Percentiles rank a stretch among this genome's conserved stretches.
These are phyloP conservation scores for Apiotrichum sp. DNA, from an alignment of 1,284 basidiomycete species.

Conservation along the genomic window DNA sequence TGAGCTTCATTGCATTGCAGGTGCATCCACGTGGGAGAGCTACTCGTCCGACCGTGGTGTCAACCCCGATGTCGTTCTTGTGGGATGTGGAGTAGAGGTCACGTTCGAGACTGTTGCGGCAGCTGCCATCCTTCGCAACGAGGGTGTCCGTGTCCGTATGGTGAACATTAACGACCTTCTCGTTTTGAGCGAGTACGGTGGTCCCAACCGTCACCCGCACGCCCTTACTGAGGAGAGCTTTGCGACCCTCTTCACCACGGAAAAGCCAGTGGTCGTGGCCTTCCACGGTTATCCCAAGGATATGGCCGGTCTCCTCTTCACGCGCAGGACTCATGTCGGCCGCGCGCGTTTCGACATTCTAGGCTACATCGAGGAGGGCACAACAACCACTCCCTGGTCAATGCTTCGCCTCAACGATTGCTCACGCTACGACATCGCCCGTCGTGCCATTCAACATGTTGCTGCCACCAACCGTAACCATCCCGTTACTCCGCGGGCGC, in stretches of 20 bases:
- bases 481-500: constrained; percentile 38
- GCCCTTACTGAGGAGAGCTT: constrained; percentile 61
- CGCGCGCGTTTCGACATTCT: constrained; percentile 44
- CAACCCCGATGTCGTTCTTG: constrained; percentile 52
- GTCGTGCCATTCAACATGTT: constrained; percentile 45
- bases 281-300: constrained; percentile 61
- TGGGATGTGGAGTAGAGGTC: constrained; percentile 49
- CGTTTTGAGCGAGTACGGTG: constrained; percentile 51
- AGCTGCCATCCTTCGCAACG: constrained; percentile 63
- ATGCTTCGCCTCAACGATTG: constrained; percentile 50
- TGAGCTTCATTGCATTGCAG: constrained; percentile 66
- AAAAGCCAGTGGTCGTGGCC: constrained; percentile 68
- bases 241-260: constrained; percentile 62
- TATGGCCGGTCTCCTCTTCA: constrained; percentile 43
- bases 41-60: constrained; percentile 49
- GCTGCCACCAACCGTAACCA: constrained; percentile 33
- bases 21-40: constrained; percentile 50
- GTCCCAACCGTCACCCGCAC: constrained; percentile 48
- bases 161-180: constrained; percentile 59
- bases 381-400: constrained; percentile 51
- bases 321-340: constrained; percentile 41
- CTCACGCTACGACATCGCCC: constrained; percentile 49
- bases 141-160: constrained; percentile 63
- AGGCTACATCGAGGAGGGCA: constrained; percentile 50
- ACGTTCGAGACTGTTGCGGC: constrained; percentile 55